Base-by-base conservation (phyloP, 2,329 filamentous ascomycete genomes). In the Beauveria caledonica region DNA sequence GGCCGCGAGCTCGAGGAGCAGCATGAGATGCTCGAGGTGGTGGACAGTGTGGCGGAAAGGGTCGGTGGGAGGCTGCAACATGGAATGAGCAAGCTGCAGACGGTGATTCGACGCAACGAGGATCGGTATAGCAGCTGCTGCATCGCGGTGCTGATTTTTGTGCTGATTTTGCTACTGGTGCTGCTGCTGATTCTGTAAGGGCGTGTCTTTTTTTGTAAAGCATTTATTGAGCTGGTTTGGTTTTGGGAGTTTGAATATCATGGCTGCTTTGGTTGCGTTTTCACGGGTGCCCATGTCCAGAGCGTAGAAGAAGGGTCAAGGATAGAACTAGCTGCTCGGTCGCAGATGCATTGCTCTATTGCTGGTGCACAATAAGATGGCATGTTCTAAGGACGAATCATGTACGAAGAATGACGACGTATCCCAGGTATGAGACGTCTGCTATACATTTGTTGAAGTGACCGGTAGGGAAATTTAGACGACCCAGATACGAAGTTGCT, bases 1-100 rank as follows among this genome's bases (percentile, higher is more conserved):
- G 93, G 94, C 1, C 81, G 93, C 61, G 94, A 99, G 77, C 79
- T 99, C 50, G 95, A 97, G 75, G 94, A 99, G 77, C 94, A 99
- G 79, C 83, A 82, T 23, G 90, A 92, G 73, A 88, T 97, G 83
- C 80, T 99, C 61, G 87, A 94, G 64, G 86, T 89, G 57, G 88
- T 95, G 45, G 93, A 97, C 74, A 83, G 80, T 33, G 79, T 96
- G 60, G 91, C 90, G 4, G 92, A 97, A 72, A 82, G 93, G 39
- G 92, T 99, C 1, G 89, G 90, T 15, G 89, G 90, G 1, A 87
- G 94, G 70, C 75, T 99, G 68, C 86, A 91, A 76, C 91, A 82
- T 60, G 94, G 94, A 21, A 85, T 97, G 78, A 88, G 90, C 75
- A 93, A 89, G 77, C 85, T 99, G 68, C 85, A 86, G 65, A 84